Percentiles rank a stretch among this genome's conserved stretches.
Conservation (phyloP, 2,329 filamentous ascomycete genomes). For the Neofusicoccum umdonicola region DNA sequence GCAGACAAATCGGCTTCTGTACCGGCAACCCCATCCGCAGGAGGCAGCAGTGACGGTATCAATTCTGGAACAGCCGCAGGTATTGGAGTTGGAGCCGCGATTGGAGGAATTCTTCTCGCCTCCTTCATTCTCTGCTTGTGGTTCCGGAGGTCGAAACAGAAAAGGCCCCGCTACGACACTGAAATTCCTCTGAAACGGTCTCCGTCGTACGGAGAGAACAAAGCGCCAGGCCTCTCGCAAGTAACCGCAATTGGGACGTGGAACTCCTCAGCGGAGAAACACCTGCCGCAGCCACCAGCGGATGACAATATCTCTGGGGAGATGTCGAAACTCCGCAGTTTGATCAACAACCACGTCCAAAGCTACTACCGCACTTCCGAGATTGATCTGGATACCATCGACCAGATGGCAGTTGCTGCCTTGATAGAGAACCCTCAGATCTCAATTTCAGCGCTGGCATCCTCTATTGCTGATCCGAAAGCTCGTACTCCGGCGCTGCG, state of each 20-base stretch:
- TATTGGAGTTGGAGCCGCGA: constrained; percentile 36
- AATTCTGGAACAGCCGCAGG: constrained; percentile 31
- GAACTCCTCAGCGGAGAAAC: constrained; percentile 8
- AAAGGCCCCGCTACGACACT: neutral
- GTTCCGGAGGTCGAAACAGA: constrained; percentile 21
- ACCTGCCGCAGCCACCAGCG: constrained; percentile 32
- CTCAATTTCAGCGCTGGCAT: constrained; percentile 25
- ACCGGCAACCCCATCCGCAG: too few relatives aligned
- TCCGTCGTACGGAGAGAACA: neutral
- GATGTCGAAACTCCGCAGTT: constrained; percentile 31
- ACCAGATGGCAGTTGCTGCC: constrained; percentile 25
- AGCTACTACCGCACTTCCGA: constrained; percentile 32
- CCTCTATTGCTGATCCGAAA: constrained; percentile 27
- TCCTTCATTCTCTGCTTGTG: constrained; percentile 25
- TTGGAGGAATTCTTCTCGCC: constrained; percentile 30
- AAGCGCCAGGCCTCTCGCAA: neutral
- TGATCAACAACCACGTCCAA: constrained; percentile 38
- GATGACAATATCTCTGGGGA: constrained; percentile 32
- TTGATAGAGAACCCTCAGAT: constrained; percentile 24
- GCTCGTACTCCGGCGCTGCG: constrained; percentile 30
- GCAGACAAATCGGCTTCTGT: too few relatives aligned
- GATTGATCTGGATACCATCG: constrained; percentile 25
- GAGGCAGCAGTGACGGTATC: neutral
- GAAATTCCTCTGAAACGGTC: neutral
- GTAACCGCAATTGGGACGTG: neutral